These are phyloP conservation scores for Coleophoma crateriformis DNA, from an alignment of 2,329 filamentous ascomycete species.

Conservation along the genomic window DNA sequence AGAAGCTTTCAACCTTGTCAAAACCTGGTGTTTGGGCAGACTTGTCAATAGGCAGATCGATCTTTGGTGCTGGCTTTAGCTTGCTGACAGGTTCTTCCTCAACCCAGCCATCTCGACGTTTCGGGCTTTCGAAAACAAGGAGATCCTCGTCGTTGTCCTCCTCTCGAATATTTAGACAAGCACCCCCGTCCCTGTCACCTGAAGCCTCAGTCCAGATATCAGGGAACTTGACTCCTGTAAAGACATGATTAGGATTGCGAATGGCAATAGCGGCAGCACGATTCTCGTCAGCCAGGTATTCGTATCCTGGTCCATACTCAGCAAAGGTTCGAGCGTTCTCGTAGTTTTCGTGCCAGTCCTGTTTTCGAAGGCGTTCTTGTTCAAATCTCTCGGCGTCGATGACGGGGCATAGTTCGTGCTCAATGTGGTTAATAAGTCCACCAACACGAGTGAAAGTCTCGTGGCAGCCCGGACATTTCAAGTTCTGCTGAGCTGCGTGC, in stretches of 20 bases:
- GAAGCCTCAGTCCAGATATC: neutral
- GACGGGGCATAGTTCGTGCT: conserved; percentile 8
- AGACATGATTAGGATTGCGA: neutral
- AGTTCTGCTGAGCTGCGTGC: conserved; percentile 12
- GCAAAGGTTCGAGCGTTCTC: neutral
- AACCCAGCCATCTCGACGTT: neutral
- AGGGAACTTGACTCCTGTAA: neutral
- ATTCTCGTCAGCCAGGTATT: neutral
- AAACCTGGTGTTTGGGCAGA: too few species aligned
- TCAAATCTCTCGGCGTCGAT: neutral
- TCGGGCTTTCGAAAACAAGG: neutral
- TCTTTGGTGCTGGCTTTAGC: neutral
- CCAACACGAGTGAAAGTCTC: conserved; percentile 15
- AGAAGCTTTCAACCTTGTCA: too few species aligned
- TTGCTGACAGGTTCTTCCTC: neutral
- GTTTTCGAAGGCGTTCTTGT: neutral
- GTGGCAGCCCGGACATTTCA: conserved; percentile 12
- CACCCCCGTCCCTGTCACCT: neutral
- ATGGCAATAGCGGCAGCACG: neutral
- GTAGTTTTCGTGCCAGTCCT: neutral
- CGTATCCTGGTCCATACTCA: neutral
- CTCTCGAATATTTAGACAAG: too few species aligned
- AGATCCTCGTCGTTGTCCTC: neutral
- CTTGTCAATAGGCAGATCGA: neutral
- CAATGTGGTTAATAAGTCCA: conserved; percentile 15